Base-by-base conservation (phyloP, 2,329 filamentous ascomycete species). In the Xylaria arbuscula region DNA sequence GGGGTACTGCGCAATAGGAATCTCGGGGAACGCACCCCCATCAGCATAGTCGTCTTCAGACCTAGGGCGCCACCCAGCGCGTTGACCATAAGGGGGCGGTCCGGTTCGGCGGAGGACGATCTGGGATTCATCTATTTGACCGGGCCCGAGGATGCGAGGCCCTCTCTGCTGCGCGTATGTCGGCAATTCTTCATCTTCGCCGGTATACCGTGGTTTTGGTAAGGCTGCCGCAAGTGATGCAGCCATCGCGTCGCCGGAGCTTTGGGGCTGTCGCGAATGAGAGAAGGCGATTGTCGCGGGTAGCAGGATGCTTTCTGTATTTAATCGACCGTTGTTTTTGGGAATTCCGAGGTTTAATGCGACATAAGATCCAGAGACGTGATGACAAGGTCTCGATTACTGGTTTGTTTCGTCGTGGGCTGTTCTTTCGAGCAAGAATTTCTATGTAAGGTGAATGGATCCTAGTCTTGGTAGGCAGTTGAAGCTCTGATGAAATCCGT, bases 21-120 rank as follows among this genome's bases (percentile, higher is more conserved):
- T 90, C 81, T 98, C 95, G 45, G 96, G 96, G 78, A 98, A 99
- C 61, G 95, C 94, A 75, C 96, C 96, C 72, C 96, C 96, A 84
- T 98, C 94, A 75, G 93, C 94, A 82, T 94, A 99, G 80, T 99
- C 96, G 78, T 98, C 94, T 71, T 92, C 89, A 48, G 87, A 87
- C 76, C 95, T 91, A 38, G 96, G 96, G 72, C 96, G 89, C 96
- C 96, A 99, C 87, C 92, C 93, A 79, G 89, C 82, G 76, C 96
- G 91, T 79, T 94, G 90, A 58, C 93, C 93, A 75, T 98, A 99
- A 0, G 93, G 86, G 10, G 96, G 96, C 67, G 94, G 94, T 19
- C 94, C 94, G 66, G 88, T 87, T 83, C 90, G 91, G 88, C 92
- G 81, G 19, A 97, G 81, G 19, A 97, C 92, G 73, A 98, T 86